Evolutionary conservation across 257 asterid genomes (phyloP).

Genomic region (Orobanche coerulescens): DNA sequence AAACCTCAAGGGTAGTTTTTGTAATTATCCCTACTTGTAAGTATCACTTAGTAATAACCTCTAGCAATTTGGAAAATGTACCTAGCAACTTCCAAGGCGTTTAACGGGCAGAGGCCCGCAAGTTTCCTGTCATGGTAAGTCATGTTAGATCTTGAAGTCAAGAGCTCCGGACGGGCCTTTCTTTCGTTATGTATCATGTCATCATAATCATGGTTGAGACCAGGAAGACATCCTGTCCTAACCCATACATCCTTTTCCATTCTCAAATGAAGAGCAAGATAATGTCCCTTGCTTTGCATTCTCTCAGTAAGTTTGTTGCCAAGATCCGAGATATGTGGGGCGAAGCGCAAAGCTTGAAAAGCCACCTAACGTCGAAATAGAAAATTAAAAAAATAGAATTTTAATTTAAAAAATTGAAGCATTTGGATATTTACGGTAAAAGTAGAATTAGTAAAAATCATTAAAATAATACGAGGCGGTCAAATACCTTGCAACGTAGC

Average conservation of each 20-base stretch:
- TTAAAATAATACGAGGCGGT: too few species aligned
- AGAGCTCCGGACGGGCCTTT: conserved; percentile 56
- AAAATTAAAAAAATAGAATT: neutral
- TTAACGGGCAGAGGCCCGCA: conserved; percentile 83
- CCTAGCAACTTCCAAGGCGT: conserved; percentile 80
- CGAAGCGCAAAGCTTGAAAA: conserved; percentile 69
- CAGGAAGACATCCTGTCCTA: conserved; percentile 94
- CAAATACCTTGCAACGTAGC: conserved; percentile 84
- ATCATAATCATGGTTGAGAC: conserved; percentile 54
- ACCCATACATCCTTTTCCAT: conserved; percentile 99
- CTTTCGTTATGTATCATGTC: conserved; percentile 69
- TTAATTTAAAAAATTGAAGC: neutral
- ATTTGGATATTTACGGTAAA: neutral
- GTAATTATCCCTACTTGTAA: too few species aligned
- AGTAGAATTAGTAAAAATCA: neutral
- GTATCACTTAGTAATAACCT: neutral
- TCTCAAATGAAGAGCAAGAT: conserved; percentile 86
- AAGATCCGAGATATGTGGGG: conserved; percentile 59
- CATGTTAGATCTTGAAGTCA: conserved; percentile 87
- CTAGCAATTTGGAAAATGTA: neutral
- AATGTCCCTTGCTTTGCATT: conserved; percentile 88
- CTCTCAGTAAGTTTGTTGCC: conserved; percentile 82
- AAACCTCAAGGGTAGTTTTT: too few species aligned
- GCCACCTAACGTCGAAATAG: conserved; percentile 48
- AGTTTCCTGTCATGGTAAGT: conserved; percentile 74